Base-by-base conservation (phyloP, 139 green algal genomes). In the Asterochloris erici region DNA sequence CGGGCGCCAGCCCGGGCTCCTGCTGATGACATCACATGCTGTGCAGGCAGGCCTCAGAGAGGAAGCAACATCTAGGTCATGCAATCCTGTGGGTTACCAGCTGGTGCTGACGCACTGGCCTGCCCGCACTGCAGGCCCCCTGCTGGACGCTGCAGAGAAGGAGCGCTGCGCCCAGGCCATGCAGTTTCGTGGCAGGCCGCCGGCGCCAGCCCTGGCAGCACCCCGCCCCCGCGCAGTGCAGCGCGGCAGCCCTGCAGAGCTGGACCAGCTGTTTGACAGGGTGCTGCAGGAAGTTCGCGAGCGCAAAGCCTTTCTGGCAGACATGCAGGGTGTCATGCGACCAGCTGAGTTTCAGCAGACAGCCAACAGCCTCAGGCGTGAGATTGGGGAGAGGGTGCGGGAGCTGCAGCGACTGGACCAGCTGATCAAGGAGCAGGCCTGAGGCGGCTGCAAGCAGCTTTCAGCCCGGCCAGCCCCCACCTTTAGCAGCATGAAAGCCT, bases 71-170 rank as follows among this genome's bases (percentile, higher is more conserved):
- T 63, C 19, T 71, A 71, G 17, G 66, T 9, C 66, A 71, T 71
- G 66, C 66, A 71, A 71, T 71, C 2, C 66, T 16, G 9, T 74
- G 63, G 23, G 78, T 63, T 74, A 27, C 74, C 28, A 17, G 17
- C 64, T 63, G 24, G 23, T 9, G 66, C 66, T 73, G 21, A 73
- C 71, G 26, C n/a, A 2, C 71, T 60, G 71, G 23, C 15, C 24
- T 60, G 19, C 15, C n/a, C n/a, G 1, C 12, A 60, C 15, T 74
- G 28, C 83, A 89, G 85, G 85, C 0, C 70, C 85, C 16, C 12
- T 89, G 14, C 79, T 89, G 62, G 85, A 89, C 27, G 79, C 87
- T 23, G 68, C 17, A 26, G 85, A 89, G 69, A 89, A 89, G 85
- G 69, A 74, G 15, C 79, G 85, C 11, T 68, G 82, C 14, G 85